A percentile compares a stretch with the other conserved stretches of the same genome.
Evolutionary conservation across 768 basidiomycete genomes (phyloP).

Genomic region (Punctularia strigosozonata): DNA sequence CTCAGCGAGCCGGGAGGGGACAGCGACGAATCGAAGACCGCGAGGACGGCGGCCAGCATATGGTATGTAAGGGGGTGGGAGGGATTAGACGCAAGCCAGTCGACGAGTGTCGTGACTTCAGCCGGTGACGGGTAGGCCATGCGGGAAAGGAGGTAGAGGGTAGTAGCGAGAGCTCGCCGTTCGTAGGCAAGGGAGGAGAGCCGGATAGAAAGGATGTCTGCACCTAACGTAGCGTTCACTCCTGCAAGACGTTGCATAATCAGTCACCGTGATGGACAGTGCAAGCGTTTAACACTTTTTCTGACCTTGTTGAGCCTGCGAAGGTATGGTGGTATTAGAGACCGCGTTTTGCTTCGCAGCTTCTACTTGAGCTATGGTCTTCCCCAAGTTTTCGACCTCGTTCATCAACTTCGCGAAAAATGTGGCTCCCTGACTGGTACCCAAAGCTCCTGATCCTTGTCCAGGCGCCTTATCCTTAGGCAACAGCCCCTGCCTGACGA

Average conservation of each 20-base stretch:
- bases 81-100: slow-evolving; percentile 59
- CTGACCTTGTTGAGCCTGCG: too few species aligned
- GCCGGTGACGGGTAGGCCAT: slow-evolving; percentile 45
- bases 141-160: slow-evolving; percentile 50
- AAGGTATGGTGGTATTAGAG: slow-evolving; percentile 42
- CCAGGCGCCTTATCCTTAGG: slow-evolving; percentile 9
- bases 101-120: slow-evolving; percentile 54
- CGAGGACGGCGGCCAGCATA: slow-evolving; percentile 50
- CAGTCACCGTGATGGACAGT: neutral
- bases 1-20: slow-evolving; percentile 32
- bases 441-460: neutral
- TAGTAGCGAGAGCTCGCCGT: slow-evolving; percentile 52
- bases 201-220: slow-evolving; percentile 55
- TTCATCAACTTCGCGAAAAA: slow-evolving; percentile 50
- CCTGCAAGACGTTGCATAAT: neutral
- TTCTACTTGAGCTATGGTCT: slow-evolving; percentile 40
- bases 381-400: slow-evolving; percentile 50
- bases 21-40: slow-evolving; percentile 56
- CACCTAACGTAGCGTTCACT: slow-evolving; percentile 28
- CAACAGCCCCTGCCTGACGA: slow-evolving; percentile 44
- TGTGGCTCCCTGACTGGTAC: neutral
- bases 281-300: too few species aligned
- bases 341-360: slow-evolving; percentile 50
- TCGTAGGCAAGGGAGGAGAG: slow-evolving; percentile 68
- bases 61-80: slow-evolving; percentile 62